Base-by-base conservation (phyloP, 768 basidiomycete genomes). In the Steccherinum ochraceum region DNA sequence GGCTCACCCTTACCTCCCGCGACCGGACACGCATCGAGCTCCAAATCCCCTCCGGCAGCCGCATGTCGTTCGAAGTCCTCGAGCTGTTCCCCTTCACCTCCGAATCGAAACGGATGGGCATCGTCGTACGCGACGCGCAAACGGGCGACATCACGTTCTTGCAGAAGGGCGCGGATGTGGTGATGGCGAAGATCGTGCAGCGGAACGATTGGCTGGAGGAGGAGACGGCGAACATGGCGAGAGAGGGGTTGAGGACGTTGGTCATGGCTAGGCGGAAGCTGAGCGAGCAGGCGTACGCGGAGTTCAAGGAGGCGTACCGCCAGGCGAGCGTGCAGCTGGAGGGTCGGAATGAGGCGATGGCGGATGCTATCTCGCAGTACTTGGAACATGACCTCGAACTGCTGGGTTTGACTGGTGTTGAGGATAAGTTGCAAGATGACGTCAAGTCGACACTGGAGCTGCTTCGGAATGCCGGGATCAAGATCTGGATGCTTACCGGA, bases 401-500 rank as follows among this genome's bases (percentile, higher is more conserved):
- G 39, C 70, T 97, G 5, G 95, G 95, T 2, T 68, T 98, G 57
- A 99, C 96, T 0, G 96, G 95, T n/a, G 96, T 99, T 5, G 96
- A 99, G 66, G 96, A 99, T 67, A 97, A 97, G 69, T 69, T 99
- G 52, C 96, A 99, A 62, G 96, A 98, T 53, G 94, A 95, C 20
- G 95, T 99, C 60, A 93, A 89, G 66, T 81, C 85, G 42, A 96
- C 96, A 2, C 70, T 99, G 52, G 96, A 98, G 69, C 63, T 98
- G 48, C 67, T 99, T 56, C 73, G 94, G 57, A 98, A 98, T 64
- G 96, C 95, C 0, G 95, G 95, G 3, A 84, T 99, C 69, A 96
- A 90, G 77, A 98, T 99, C 52, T 99, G 96, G 96, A 98, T 98
- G 96, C 74, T 98, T 60, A 99, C 96, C 0, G 95, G 96, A 1